Base-by-base conservation (phyloP, 371 early-diverging fungal genomes). In the Mortierella sp. region DNA sequence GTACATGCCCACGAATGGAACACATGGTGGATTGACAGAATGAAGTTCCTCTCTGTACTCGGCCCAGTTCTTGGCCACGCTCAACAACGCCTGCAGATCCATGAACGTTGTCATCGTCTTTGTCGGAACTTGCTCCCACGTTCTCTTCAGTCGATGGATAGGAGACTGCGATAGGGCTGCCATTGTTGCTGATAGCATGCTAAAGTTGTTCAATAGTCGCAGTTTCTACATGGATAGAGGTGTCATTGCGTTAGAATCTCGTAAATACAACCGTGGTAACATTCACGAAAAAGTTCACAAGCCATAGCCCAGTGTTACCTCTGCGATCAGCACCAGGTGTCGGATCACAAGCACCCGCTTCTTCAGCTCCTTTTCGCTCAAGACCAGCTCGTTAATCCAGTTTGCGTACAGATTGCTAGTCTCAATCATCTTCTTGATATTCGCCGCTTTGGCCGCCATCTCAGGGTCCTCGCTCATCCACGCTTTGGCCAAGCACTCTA, bases 111-210 rank as follows among this genome's bases (percentile, higher is more conserved):
- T 86, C 60, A 84, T 86, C 26, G 87, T 85, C 54, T 87, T 80
- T 58, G 85, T 84, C 11, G 86, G 86, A 50, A 84, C 85, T 37
- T 86, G 78, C 78, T 92, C 91, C 95, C 96, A 96, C 0, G 99
- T 97, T 53, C 92, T 89, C 41, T 90, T 90, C 34, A 97, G 83
- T 21, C 99, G 91, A 69, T 92, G 91, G 48, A 98, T 88, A 3
- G 95, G 93, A 15, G 95, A 92, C 12, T 95, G 93, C 41, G 94
- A 91, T 70, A 98, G 90, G 1, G 93, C 95, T 12, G 95, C 95
- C 56, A 95, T 82, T 44, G 97, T 91, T 15, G 95, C 90, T 87
- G 94, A 93, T 59, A 96, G 87, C 9, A 95, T 92, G 81, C 95
- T 95, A 63, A 90, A 98, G 82, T 98, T 98, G 81, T 97, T 92